Percentiles rank a stretch among this genome's conserved stretches.
phyloP scores from a whole-genome alignment of 768 basidiomycete genomes.

The Serendipita sp. region DNA sequence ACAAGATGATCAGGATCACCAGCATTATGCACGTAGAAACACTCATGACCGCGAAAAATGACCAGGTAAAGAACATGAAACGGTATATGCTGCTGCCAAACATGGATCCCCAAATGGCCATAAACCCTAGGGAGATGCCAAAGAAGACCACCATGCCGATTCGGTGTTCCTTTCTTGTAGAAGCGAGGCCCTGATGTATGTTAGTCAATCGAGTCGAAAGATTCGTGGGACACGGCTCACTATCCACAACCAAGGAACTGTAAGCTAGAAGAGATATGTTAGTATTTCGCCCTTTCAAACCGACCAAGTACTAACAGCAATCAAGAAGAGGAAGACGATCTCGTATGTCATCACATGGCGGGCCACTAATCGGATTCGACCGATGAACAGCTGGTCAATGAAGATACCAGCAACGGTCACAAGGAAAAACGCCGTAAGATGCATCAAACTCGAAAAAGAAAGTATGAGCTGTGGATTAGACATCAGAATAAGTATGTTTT shows the following conservation, averaged over 20 bases:
- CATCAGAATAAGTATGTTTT: background rate
- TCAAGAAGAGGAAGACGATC: background rate
- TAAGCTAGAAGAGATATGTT: background rate
- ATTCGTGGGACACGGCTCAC: background rate
- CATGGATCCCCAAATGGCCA: background rate
- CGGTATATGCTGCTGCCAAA: background rate
- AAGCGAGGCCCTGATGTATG: background rate
- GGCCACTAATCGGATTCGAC: background rate
- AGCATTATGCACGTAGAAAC: background rate
- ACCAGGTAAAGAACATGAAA: background rate
- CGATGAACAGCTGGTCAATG: conserved; percentile 4
- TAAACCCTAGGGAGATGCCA: background rate
- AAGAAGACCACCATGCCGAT: background rate
- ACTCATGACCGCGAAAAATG: background rate
- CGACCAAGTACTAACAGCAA: background rate
- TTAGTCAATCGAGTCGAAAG: background rate
- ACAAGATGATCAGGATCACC: background rate
- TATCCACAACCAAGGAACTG: background rate
- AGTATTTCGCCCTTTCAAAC: background rate
- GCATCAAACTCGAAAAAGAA: background rate
- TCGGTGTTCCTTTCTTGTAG: background rate
- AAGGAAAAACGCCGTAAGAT: conserved; percentile 1
- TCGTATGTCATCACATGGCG: background rate
- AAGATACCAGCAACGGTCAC: background rate
- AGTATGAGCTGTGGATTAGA: background rate